Percentiles rank a stretch among this genome's conserved stretches.
These are phyloP conservation scores for Ustilago esculenta DNA, from an alignment of 1,284 basidiomycete genomes.

Conservation along the genomic window DNA sequence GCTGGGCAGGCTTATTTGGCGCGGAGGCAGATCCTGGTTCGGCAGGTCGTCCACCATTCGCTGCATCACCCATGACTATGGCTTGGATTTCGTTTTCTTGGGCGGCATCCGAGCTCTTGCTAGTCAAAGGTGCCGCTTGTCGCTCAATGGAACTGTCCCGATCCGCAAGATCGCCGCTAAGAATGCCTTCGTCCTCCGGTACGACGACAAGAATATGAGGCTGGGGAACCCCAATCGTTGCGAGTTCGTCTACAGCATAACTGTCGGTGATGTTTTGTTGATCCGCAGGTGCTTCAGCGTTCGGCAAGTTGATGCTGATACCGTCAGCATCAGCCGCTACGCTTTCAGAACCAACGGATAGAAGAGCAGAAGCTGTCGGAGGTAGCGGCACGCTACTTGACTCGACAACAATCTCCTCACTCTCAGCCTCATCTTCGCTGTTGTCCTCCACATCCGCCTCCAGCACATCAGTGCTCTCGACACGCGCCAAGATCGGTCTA, in stretches of 20 bases:
- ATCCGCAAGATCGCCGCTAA: constrained; percentile 41
- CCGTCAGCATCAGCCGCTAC: not conserved
- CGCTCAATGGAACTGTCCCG: constrained; percentile 34
- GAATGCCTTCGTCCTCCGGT: constrained; percentile 27
- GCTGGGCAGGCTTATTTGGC: too few relatives aligned
- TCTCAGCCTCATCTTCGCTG: constrained; percentile 22
- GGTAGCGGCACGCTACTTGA: not conserved
- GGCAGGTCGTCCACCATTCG: not conserved
- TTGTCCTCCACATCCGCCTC: constrained; percentile 47
- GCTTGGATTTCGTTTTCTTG: not conserved
- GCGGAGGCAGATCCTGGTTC: too few relatives aligned
- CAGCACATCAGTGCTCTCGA: constrained; percentile 33
- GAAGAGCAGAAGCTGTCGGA: not conserved
- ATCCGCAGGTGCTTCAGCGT: not conserved
- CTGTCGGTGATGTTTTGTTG: not conserved
- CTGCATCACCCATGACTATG: not conserved
- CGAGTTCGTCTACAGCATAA: not conserved
- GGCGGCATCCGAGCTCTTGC: not conserved
- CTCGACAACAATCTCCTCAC: constrained; percentile 5
- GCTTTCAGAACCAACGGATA: not conserved
- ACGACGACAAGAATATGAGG: not conserved
- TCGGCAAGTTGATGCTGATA: not conserved
- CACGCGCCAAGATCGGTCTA: constrained; percentile 9
- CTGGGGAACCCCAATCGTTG: not conserved
- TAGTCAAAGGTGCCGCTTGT: constrained; percentile 2